These are phyloP conservation scores for Pleurotus tuber-regium DNA, from an alignment of 768 basidiomycete genomes.

Conservation along the genomic window DNA sequence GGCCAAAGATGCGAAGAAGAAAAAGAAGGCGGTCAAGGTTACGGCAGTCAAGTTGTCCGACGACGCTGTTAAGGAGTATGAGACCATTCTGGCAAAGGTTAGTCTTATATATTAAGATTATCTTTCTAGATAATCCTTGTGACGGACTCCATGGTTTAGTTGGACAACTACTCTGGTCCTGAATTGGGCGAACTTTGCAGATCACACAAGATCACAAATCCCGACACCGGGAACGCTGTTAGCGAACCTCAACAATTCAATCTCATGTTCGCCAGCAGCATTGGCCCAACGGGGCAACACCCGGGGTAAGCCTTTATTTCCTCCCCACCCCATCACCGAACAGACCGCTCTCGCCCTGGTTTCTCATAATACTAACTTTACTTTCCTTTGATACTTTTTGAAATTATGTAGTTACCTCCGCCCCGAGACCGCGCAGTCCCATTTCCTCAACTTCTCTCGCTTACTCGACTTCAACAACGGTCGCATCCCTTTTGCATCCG, in stretches of 20 bases:
- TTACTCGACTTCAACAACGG: conserved; percentile 98
- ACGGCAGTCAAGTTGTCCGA: conserved; percentile 74
- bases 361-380: neutral
- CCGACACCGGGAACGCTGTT: conserved; percentile 90
- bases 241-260: conserved; percentile 95
- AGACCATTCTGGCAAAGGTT: conserved; percentile 85
- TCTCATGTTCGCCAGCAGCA: conserved; percentile 97
- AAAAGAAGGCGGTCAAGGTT: conserved; percentile 71
- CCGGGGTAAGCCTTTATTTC: conserved; percentile 69
- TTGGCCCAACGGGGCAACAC: conserved; percentile 96
- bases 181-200: conserved; percentile 86
- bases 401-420: conserved; percentile 71
- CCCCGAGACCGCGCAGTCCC: conserved; percentile 97
- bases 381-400: conserved; percentile 3
- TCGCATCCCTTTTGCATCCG: conserved; percentile 93
- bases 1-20: conserved; percentile 68
- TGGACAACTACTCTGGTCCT: conserved; percentile 91
- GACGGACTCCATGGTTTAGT: conserved; percentile 36
- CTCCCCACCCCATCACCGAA: too few relatives aligned
- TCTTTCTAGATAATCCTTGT: neutral
- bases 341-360: neutral
- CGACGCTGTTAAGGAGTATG: conserved; percentile 71
- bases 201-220: conserved; percentile 79
- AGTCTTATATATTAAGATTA: conserved; percentile 21
- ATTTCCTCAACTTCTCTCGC: conserved; percentile 97